Evolutionary conservation across 2,329 filamentous ascomycete genomes (phyloP).

Genomic region (Neoascochyta sp.): DNA sequence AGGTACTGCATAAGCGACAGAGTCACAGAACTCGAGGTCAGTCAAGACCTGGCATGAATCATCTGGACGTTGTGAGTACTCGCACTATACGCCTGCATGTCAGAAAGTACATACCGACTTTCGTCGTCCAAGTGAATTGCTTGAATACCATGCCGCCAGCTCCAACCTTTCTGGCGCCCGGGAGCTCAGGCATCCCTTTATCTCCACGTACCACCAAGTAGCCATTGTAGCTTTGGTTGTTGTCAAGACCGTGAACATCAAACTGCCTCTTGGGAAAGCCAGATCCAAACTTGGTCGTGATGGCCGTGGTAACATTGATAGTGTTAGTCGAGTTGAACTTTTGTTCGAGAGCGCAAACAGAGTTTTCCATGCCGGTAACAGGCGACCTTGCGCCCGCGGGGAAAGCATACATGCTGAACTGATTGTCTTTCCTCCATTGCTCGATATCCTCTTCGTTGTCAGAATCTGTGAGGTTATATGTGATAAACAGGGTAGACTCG

Average conservation of each 20-base stretch:
- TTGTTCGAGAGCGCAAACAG: slow-evolving; percentile 73
- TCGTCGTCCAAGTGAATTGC: slow-evolving; percentile 71
- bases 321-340: slow-evolving; percentile 62
- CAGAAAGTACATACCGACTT: slow-evolving; percentile 57
- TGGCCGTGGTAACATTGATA: slow-evolving; percentile 61
- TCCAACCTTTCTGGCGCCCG: slow-evolving; percentile 47
- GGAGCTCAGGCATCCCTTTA: slow-evolving; percentile 48
- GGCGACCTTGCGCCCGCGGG: slow-evolving; percentile 54
- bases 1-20: slow-evolving; percentile 88
- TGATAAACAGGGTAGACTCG: slow-evolving; percentile 72
- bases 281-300: slow-evolving; percentile 59
- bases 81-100: background rate
- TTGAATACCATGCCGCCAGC: slow-evolving; percentile 75
- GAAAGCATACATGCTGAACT: slow-evolving; percentile 74
- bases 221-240: slow-evolving; percentile 67
- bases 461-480: slow-evolving; percentile 63
- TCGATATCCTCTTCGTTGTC: slow-evolving; percentile 49
- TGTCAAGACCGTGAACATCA: slow-evolving; percentile 71
- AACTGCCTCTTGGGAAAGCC: slow-evolving; percentile 76
- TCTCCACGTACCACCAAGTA: slow-evolving; percentile 65
- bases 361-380: slow-evolving; percentile 69
- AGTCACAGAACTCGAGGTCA: slow-evolving; percentile 82
- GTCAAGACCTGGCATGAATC: slow-evolving; percentile 82
- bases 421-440: slow-evolving; percentile 53
- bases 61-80: slow-evolving; percentile 46